A percentile compares a stretch with the other conserved stretches of the same genome.
Evolutionary conservation across 495 filamentous ascomycete genomes (phyloP).

Genomic region (Cercophora samala): DNA sequence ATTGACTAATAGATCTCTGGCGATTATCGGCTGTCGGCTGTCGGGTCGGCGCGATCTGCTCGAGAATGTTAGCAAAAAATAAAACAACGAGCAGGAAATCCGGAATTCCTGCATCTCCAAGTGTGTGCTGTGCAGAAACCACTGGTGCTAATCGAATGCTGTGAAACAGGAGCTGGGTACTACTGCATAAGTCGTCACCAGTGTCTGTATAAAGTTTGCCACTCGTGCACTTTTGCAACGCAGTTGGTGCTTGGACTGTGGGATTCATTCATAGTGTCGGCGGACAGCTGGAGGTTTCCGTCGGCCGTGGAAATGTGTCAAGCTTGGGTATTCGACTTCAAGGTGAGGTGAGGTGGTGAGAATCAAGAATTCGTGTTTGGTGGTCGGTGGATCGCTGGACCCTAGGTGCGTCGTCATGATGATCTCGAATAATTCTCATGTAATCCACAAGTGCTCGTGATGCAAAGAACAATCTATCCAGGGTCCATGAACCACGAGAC

Average conservation of each 20-base stretch:
- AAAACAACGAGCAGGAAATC: background rate
- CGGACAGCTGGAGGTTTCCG: background rate
- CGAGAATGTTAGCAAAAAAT: background rate
- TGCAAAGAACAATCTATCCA: constrained; percentile 1
- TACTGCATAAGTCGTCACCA: background rate
- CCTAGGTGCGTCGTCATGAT: constrained; percentile 5
- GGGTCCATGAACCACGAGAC: background rate
- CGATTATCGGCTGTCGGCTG: background rate
- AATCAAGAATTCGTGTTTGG: background rate
- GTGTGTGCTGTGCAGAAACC: background rate
- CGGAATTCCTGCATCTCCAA: background rate
- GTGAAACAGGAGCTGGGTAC: background rate
- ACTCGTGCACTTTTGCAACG: background rate
- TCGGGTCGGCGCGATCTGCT: background rate
- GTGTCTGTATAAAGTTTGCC: background rate
- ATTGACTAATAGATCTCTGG: background rate
- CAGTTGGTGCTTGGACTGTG: background rate
- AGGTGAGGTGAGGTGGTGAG: background rate
- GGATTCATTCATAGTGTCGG: background rate
- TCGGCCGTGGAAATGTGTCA: background rate
- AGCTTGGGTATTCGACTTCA: too few relatives aligned
- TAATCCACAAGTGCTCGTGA: constrained; percentile 1
- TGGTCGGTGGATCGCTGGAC: background rate
- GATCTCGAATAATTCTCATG: background rate
- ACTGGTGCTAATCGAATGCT: background rate